Percentiles rank a stretch among this genome's conserved stretches.
Evolutionary conservation across 73 alveolate species (phyloP).

Genomic region (Uronychia setigera): DNA sequence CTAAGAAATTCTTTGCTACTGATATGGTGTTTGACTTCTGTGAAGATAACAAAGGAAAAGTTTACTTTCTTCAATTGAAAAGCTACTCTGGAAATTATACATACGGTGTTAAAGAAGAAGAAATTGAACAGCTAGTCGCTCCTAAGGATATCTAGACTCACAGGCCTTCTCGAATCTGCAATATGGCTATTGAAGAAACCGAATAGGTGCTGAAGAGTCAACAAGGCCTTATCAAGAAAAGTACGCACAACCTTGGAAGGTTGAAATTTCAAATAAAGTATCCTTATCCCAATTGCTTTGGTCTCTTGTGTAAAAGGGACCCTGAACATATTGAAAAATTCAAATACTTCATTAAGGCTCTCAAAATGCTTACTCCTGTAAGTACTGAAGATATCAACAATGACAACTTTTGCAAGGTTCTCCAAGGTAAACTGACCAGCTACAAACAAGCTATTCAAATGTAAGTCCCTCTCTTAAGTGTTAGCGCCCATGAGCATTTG

Average conservation of each 20-base stretch:
- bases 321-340: background rate
- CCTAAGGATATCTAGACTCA: background rate
- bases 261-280: background rate
- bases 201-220: background rate
- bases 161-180: background rate
- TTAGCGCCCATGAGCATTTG: too few relatives aligned
- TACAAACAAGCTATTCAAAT: too few relatives aligned
- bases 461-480: too few relatives aligned
- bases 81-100: background rate
- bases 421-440: too few relatives aligned
- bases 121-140: background rate
- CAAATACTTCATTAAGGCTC: background rate
- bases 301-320: background rate
- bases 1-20: background rate
- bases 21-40: background rate
- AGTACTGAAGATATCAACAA: background rate
- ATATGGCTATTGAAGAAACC: background rate
- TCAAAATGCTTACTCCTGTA: background rate
- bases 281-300: background rate
- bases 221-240: background rate
- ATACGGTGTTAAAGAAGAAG: background rate
- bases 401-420: background rate
- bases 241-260: background rate
- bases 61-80: background rate
- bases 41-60: background rate